Evolutionary conservation across 2,329 filamentous ascomycete species (phyloP).

Genomic region (Calycina herbarum): DNA sequence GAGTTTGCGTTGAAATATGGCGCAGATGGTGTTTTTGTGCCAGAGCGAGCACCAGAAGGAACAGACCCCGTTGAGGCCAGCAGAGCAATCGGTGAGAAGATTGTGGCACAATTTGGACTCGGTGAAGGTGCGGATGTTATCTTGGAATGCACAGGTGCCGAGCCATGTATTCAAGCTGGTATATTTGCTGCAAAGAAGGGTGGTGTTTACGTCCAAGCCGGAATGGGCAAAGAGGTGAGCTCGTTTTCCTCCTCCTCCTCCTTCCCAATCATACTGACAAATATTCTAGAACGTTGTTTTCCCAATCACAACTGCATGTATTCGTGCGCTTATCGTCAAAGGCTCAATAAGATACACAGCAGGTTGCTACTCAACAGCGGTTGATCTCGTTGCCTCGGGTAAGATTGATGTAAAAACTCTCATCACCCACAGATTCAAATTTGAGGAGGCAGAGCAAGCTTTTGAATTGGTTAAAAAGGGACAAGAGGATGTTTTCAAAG

Average conservation of each 20-base stretch:
- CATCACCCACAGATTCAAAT: constrained; percentile 43
- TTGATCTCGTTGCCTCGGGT: constrained; percentile 44
- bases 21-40: constrained; percentile 46
- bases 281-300: constrained; percentile 42
- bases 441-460: constrained; percentile 49
- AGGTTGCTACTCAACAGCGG: constrained; percentile 50
- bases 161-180: constrained; percentile 49
- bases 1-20: constrained; percentile 47
- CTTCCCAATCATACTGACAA: neutral
- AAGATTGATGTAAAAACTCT: constrained; percentile 35
- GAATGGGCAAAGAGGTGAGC: constrained; percentile 28
- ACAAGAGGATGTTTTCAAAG: constrained; percentile 43
- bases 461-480: constrained; percentile 47
- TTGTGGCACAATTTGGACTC: constrained; percentile 42
- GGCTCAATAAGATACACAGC: constrained; percentile 53
- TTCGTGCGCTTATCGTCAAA: constrained; percentile 48
- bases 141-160: constrained; percentile 48
- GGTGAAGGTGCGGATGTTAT: constrained; percentile 51
- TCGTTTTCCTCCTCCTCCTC: too few species aligned
- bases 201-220: constrained; percentile 52
- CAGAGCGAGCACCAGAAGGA: constrained; percentile 35
- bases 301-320: constrained; percentile 52
- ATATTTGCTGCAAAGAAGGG: constrained; percentile 47
- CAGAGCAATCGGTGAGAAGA: constrained; percentile 41
- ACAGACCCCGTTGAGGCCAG: constrained; percentile 42